phyloP scores from a whole-genome alignment of 495 filamentous ascomycete species.

The Trichoderma erinaceum region DNA sequence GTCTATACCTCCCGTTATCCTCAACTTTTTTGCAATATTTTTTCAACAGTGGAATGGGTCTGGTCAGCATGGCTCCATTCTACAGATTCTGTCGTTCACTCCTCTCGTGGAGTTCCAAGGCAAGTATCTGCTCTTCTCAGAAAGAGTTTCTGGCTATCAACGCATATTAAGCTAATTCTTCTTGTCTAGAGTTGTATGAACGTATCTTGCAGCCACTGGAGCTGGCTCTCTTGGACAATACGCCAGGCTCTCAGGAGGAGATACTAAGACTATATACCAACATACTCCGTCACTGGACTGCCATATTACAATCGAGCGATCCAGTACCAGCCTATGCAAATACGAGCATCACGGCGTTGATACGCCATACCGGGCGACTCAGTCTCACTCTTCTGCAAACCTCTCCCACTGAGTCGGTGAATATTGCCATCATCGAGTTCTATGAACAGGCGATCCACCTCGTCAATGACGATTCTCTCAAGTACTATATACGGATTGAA shows the following conservation, averaged over 20 bases:
- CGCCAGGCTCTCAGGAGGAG: conserved; percentile 41
- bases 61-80: conserved; percentile 50
- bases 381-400: conserved; percentile 55
- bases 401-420: conserved; percentile 31
- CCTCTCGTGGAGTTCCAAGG: conserved; percentile 56
- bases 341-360: conserved; percentile 41
- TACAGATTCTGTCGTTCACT: conserved; percentile 59
- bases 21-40: conserved; percentile 58
- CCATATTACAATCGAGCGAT: conserved; percentile 32
- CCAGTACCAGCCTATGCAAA: conserved; percentile 23
- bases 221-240: conserved; percentile 47
- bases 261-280: conserved; percentile 65
- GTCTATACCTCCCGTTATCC: conserved; percentile 51
- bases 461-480: conserved; percentile 47
- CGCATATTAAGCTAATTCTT: background rate
- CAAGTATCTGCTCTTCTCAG: conserved; percentile 23
- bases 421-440: conserved; percentile 58
- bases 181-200: conserved; percentile 41
- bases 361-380: conserved; percentile 56
- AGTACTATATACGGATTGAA: conserved; percentile 51
- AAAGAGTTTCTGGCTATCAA: background rate
- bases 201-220: conserved; percentile 54
- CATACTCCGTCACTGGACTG: conserved; percentile 66
- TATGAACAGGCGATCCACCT: conserved; percentile 55
- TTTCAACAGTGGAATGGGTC: conserved; percentile 63